phyloP scores from a whole-genome alignment of 1,284 basidiomycete species.

The Cystobasidium slooffiae region DNA sequence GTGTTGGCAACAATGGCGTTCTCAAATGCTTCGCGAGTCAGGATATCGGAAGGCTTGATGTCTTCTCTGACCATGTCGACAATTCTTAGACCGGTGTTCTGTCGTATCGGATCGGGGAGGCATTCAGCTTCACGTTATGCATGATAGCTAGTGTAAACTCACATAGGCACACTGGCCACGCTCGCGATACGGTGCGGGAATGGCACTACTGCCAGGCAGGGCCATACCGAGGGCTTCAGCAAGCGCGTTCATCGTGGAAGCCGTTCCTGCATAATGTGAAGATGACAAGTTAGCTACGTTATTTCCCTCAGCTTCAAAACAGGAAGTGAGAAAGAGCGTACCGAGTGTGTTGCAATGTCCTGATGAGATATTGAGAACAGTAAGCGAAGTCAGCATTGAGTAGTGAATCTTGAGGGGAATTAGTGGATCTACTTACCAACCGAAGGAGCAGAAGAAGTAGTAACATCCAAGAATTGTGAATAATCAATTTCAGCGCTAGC shows the following conservation, averaged over 20 bases:
- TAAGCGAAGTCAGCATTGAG: not conserved
- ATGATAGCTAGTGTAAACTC: not conserved
- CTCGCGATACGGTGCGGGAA: constrained; percentile 40
- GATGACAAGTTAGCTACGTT: constrained; percentile 5
- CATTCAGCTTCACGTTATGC: not conserved
- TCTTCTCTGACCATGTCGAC: constrained; percentile 65
- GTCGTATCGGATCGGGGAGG: not conserved
- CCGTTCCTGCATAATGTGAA: constrained; percentile 69
- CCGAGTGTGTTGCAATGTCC: constrained; percentile 59
- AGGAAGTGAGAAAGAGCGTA: no score
- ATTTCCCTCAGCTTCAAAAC: no score
- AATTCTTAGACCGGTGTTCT: constrained; percentile 41
- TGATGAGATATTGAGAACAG: constrained; percentile 43
- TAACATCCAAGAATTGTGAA: constrained; percentile 55
- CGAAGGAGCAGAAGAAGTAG: constrained; percentile 56
- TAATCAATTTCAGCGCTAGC: constrained; percentile 56
- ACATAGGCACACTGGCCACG: constrained; percentile 40
- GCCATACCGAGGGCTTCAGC: constrained; percentile 92
- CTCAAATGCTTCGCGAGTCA: constrained; percentile 58
- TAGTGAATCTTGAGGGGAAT: constrained; percentile 1
- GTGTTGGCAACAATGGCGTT: constrained; percentile 60
- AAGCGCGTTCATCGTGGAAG: constrained; percentile 94
- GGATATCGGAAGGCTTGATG: constrained; percentile 57
- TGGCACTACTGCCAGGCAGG: constrained; percentile 67
- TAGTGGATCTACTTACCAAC: constrained; percentile 42